Base-by-base conservation (phyloP, 768 basidiomycete genomes). In the Pulveroboletus sp. region DNA sequence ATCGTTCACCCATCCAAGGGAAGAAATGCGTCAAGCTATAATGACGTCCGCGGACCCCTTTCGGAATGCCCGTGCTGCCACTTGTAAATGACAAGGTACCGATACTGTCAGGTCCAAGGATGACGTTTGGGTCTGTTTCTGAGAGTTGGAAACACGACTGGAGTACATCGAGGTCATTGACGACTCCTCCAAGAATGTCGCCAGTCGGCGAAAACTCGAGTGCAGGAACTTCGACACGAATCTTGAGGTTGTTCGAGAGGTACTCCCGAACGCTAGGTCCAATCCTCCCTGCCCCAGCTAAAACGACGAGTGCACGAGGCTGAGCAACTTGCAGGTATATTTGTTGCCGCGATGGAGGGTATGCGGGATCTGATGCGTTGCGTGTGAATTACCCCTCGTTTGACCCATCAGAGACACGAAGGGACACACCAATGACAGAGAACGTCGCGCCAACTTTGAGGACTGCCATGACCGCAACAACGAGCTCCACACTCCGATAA, bases 1-100 rank as follows among this genome's bases (percentile, higher is more conserved):
- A 99, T 25, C 84, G 72, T 63, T 91, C 72, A 19, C 87, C 87
- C 97, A 99, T 98, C 97, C 97, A 99, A 2, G 94, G 94, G 81
- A 98, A 98, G 78, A 98, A 99, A 66, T 98, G 97, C 0, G 97
- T 99, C 56, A 99, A 72, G 56, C 89, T 92, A 69, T 89, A 98
- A 66, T 99, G 97, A 38, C 97, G 75, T 0, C 97, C 97, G 52
- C 80, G 81, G 17, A 99, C 95, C n/a, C 95, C 95, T 72, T 99
- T 98, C 0, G 97, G 97, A 39, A 98, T 93, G 24, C 97, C 95
- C 0, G 97, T 99, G 59, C 90, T 94, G 45, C 97, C 97, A 58
- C 89, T 94, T 1, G 97, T 99, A 72, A 99, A 99, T 2, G 90
- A 93, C 21, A 99, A 71, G 0, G 97, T 99, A 0, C 90, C 97